Conservation (phyloP, 345 rosid species). For the Atalantia buxifolia region DNA sequence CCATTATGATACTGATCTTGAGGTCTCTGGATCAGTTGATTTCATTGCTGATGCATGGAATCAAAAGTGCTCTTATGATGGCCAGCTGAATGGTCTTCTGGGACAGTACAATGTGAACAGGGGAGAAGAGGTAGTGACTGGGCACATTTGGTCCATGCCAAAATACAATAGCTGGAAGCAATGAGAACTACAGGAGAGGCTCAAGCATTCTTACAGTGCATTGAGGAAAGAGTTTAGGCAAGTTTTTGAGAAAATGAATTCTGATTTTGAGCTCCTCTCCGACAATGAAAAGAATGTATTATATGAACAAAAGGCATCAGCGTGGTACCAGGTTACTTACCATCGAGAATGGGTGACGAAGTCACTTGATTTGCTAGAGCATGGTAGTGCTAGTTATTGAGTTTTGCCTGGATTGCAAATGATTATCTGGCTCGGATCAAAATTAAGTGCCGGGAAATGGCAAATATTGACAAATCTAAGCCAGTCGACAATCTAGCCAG, state of each 20-base stretch:
- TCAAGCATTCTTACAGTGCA: conserved; percentile 61
- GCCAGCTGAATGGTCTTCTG: conserved; percentile 71
- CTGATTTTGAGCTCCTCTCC: conserved; percentile 39
- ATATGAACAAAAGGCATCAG: conserved; percentile 83
- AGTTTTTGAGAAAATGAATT: conserved; percentile 47
- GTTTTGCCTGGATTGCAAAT: conserved; percentile 87
- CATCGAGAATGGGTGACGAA: conserved; percentile 65
- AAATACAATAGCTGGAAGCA: conserved; percentile 59
- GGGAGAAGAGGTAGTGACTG: conserved; percentile 87
- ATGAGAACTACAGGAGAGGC: conserved; percentile 70
- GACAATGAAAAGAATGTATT: conserved; percentile 52
- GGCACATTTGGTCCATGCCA: conserved; percentile 93
- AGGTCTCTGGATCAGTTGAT: conserved; percentile 51
- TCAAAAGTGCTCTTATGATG: conserved; percentile 65
- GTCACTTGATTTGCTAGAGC: conserved; percentile 44
- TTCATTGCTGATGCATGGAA: conserved; percentile 69
- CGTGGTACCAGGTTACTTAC: conserved; percentile 81
- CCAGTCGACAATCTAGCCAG: conserved; percentile 57
- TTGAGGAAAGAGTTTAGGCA: conserved; percentile 75
- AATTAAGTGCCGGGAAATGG: conserved; percentile 32
- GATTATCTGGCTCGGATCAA: conserved; percentile 88
- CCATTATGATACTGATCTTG: conserved; percentile 62
- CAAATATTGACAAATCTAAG: conserved; percentile 37
- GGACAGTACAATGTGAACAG: conserved; percentile 70
- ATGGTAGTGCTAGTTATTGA: conserved; percentile 46